These are phyloP conservation scores for Solanum hybrid DNA, from an alignment of 305 asterid genomes.

Conservation along the genomic window DNA sequence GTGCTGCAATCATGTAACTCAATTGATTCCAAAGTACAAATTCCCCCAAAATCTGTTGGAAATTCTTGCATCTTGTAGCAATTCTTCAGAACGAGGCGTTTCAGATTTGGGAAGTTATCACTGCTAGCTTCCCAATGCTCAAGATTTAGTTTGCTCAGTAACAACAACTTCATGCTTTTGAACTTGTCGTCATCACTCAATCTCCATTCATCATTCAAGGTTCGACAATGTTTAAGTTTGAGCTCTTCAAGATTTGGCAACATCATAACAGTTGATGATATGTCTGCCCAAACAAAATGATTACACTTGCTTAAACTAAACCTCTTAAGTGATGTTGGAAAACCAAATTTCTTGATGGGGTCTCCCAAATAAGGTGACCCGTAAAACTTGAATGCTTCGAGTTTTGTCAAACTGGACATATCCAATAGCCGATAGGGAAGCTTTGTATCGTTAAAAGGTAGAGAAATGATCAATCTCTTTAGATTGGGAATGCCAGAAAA, in stretches of 20 bases:
- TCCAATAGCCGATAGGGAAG: neutral
- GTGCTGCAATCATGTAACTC: neutral
- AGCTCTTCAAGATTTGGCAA: slow-evolving; percentile 10
- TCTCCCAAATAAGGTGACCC: neutral
- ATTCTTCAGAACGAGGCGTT: neutral
- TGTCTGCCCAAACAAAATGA: neutral
- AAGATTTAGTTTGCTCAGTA: neutral
- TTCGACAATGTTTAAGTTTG: neutral
- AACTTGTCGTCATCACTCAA: neutral
- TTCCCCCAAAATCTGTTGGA: neutral
- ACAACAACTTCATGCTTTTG: slow-evolving; percentile 2
- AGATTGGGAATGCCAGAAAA: neutral
- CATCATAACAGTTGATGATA: neutral
- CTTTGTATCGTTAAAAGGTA: neutral
- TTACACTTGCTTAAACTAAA: neutral
- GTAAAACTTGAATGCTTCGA: neutral
- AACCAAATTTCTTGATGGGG: neutral
- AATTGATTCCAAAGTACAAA: neutral
- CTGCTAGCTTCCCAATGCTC: neutral
- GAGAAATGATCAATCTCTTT: neutral
- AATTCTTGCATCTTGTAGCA: neutral
- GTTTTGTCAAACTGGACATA: neutral
- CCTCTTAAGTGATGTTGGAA: neutral
- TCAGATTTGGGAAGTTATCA: slow-evolving; percentile 2
- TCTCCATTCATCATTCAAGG: neutral